phyloP scores from a whole-genome alignment of 164 flowering plant genomes.

The Annona squamosa region DNA sequence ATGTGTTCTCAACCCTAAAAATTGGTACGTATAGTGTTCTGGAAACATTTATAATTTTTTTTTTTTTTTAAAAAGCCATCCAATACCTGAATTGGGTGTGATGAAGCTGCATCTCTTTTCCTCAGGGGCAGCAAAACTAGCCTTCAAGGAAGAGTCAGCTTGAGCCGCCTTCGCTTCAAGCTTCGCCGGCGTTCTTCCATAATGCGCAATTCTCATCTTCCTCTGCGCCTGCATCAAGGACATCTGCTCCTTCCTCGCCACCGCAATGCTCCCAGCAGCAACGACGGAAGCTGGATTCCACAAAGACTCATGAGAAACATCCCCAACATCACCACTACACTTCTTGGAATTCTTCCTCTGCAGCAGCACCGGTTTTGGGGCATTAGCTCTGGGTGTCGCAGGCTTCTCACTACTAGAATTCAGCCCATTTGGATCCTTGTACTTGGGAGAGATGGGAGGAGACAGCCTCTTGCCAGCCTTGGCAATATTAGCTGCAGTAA shows the following conservation, averaged over 20 bases:
- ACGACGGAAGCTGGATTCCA: conserved; percentile 35
- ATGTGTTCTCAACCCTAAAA: no score
- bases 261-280: conserved; percentile 74
- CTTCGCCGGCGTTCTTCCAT: conserved; percentile 69
- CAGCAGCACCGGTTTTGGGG: conserved; percentile 13
- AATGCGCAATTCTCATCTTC: conserved; percentile 78
- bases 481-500: conserved; percentile 12
- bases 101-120: conserved; percentile 77
- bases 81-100: conserved; percentile 73
- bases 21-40: no score
- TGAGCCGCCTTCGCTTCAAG: conserved; percentile 33
- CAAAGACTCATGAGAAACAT: conserved; percentile 2
- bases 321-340: conserved; percentile 2
- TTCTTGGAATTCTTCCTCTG: conserved; percentile 37
- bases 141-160: conserved; percentile 15
- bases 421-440: conserved; percentile 36
- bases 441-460: conserved; percentile 45
- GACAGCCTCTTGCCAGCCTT: background rate
- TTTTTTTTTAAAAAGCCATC: no score
- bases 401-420: conserved; percentile 40
- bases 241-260: conserved; percentile 73
- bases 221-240: conserved; percentile 57
- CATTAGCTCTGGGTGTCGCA: conserved; percentile 13
- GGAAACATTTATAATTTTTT: no score
- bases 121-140: conserved; percentile 16